Evolutionary conservation across 1,139 yeast genomes (phyloP), one percentile per base, ranked within the genome.

Genomic region (Lodderomyces orthopsilosis): DNA sequence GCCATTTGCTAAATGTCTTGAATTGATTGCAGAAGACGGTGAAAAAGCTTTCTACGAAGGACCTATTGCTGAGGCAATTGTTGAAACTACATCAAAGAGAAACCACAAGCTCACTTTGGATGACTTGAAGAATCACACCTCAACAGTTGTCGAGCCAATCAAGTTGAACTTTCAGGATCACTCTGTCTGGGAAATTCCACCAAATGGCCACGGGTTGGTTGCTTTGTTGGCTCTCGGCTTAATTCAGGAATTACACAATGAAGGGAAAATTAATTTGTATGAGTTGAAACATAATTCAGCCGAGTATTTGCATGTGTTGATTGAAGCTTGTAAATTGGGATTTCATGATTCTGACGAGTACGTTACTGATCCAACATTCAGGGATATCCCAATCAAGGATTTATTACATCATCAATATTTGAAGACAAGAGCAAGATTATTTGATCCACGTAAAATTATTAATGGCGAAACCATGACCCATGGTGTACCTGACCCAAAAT

Each of bases 301-400:
- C 1, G 89, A 82, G 51, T 86, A 86, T 56, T 66, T 86, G 41
- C 94, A 87, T 58, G 50, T 83, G 38, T 53, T 87, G 18, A 78
- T 82, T 43, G 95, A 87, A 60, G 69, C 79, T n/a, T 68, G 85
- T 50, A 86, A 87, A 58, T 67, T 84, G 45, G 85, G 84, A 1
- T 87, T 87, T 64, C 78, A 81, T 52, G 94, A 86, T 56, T 84
- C 88, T 8, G 93, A 85, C 52, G 87, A 82, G 53, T 81, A 78
- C 51, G 86, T 86, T 18, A 74, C 83, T 23, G 95, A 87, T 56
- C 72, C 72, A 24, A 73, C 69, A 8, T 74, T 75, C 49, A 62
- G 70, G 34, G 63, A 72, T 51, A 57, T 67, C 23, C 65, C 74
- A 4, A 44, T 75, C 19, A 57, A 61, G 14, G 57, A 58, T 6